Evolutionary conservation across 164 flowering plant species (phyloP).

Genomic region (Stephania yunnanensis): DNA sequence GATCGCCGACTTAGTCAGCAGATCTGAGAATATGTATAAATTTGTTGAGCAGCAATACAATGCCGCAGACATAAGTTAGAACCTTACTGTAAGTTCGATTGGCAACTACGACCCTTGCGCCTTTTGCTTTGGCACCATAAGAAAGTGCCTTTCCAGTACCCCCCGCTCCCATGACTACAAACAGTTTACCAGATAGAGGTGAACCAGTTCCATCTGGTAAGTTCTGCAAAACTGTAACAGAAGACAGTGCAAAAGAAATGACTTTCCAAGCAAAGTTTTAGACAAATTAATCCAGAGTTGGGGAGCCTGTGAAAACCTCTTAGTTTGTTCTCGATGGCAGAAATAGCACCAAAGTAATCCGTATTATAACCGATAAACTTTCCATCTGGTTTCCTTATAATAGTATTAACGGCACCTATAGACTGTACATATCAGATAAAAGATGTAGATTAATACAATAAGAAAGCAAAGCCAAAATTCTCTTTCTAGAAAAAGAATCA

Average conservation of each 20-base stretch:
- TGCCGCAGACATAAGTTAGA: too few relatives aligned
- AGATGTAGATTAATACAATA: constrained; percentile 17
- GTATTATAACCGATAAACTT: constrained; percentile 64
- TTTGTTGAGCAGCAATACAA: too few relatives aligned
- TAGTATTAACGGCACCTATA: constrained; percentile 68
- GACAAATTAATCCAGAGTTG: constrained; percentile 3
- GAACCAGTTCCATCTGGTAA: constrained; percentile 13
- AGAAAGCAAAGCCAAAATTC: not conserved
- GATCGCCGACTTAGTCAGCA: not conserved
- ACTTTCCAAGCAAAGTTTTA: too few relatives aligned
- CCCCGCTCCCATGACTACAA: constrained; percentile 68
- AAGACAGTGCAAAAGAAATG: too few relatives aligned
- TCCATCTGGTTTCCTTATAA: constrained; percentile 56
- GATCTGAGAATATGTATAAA: not conserved
- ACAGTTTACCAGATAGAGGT: constrained; percentile 42
- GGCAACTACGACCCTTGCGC: constrained; percentile 43
- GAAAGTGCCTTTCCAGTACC: constrained; percentile 75
- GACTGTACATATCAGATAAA: constrained; percentile 24
- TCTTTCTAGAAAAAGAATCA: not conserved
- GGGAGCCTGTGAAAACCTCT: constrained; percentile 25
- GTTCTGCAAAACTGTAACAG: not conserved
- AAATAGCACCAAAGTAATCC: constrained; percentile 56
- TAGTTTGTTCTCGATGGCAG: constrained; percentile 59
- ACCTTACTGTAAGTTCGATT: constrained; percentile 44
- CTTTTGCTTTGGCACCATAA: constrained; percentile 58